phyloP scores from a whole-genome alignment of 2,329 filamentous ascomycete genomes.

The Diaporthe citri region DNA sequence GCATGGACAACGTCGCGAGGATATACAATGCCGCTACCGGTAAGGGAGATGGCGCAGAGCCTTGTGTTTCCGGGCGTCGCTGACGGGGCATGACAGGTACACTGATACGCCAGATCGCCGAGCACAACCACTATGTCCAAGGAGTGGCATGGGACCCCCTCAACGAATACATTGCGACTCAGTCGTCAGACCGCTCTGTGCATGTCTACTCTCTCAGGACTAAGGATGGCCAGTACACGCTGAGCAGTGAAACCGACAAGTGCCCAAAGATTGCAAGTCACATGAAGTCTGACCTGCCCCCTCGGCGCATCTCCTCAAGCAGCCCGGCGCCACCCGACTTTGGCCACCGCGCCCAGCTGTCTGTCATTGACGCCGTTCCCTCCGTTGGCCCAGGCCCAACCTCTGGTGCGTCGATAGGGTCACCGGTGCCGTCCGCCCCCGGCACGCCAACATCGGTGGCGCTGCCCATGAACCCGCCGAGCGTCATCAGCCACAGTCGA shows the following conservation, averaged over 20 bases:
- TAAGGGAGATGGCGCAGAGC: conserved; percentile 51
- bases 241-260: conserved; percentile 72
- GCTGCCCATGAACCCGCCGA: conserved; percentile 95
- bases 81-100: conserved; percentile 55
- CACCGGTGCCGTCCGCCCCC: conserved; percentile 89
- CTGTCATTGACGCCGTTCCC: conserved; percentile 63
- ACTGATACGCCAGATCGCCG: conserved; percentile 90
- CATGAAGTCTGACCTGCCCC: conserved; percentile 88
- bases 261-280: conserved; percentile 86
- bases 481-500: conserved; percentile 88
- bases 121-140: conserved; percentile 98
- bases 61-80: background rate
- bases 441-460: conserved; percentile 92
- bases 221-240: conserved; percentile 94
- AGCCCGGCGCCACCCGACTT: conserved; percentile 93
- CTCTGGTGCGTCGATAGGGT: conserved; percentile 70
- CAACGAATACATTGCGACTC: conserved; percentile 97
- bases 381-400: conserved; percentile 44
- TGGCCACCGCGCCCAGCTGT: conserved; percentile 74
- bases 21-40: conserved; percentile 96
- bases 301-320: conserved; percentile 87
- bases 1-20: conserved; percentile 98
- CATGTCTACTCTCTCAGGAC: conserved; percentile 97
- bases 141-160: conserved; percentile 98
- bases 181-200: conserved; percentile 97